Percentiles rank a stretch among this genome's conserved stretches.
phyloP scores from a whole-genome alignment of 345 rosid genomes.

The Rhodamnia rubescens region DNA sequence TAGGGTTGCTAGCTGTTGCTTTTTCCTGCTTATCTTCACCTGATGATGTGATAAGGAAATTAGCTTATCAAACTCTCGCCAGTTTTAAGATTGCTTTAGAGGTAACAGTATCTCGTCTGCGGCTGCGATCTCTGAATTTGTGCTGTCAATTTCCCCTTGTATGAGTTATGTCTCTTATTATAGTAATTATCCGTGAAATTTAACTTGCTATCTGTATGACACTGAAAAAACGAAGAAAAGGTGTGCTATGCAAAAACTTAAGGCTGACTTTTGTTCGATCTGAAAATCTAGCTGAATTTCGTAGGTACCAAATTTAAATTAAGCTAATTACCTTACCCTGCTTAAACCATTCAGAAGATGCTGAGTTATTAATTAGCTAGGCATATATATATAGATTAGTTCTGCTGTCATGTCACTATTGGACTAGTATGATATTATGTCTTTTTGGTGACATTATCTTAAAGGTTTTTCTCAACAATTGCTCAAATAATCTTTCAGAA shows the following conservation, averaged over 20 bases:
- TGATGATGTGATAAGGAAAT: slow-evolving; percentile 67
- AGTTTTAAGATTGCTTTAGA: slow-evolving; percentile 52
- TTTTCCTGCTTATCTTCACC: slow-evolving; percentile 78
- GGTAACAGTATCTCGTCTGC: slow-evolving; percentile 32
- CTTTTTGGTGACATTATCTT: no score
- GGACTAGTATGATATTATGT: no score
- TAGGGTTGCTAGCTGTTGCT: slow-evolving; percentile 87
- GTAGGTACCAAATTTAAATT: neutral
- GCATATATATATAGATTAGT: neutral
- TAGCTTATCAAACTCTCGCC: slow-evolving; percentile 65
- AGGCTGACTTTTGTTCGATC: neutral
- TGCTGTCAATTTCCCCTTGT: neutral
- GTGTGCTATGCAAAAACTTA: neutral
- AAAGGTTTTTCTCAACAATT: neutral
- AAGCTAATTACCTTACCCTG: neutral
- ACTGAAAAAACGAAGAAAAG: neutral
- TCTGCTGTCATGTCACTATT: neutral
- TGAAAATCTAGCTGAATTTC: neutral
- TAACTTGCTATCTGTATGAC: slow-evolving; percentile 7
- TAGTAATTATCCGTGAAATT: neutral
- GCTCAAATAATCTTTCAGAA: slow-evolving; percentile 25
- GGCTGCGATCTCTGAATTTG: neutral
- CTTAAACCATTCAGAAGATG: neutral
- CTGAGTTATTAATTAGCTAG: neutral
- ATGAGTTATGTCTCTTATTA: neutral